phyloP scores from a whole-genome alignment of 2,329 filamentous ascomycete species.

The Beauveria asiatica region DNA sequence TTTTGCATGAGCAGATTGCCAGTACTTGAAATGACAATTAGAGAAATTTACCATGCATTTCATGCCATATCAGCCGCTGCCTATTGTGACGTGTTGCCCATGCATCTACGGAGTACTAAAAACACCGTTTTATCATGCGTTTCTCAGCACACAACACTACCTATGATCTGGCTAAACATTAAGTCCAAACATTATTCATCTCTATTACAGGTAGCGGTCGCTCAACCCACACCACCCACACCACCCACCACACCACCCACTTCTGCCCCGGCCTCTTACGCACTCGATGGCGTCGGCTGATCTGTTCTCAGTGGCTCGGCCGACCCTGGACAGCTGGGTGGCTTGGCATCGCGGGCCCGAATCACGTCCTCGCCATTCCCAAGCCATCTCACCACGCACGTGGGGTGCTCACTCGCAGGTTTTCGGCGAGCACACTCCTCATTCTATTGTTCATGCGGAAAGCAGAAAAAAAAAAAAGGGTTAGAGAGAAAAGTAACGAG shows the following conservation, averaged over 20 bases:
- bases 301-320: neutral
- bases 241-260: neutral
- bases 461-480: no score
- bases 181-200: neutral
- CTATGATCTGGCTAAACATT: no score
- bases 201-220: neutral
- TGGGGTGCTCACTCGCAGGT: neutral
- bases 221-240: neutral
- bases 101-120: no score
- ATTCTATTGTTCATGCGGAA: no score
- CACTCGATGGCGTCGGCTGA: slow-evolving; percentile 7
- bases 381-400: slow-evolving; percentile 2
- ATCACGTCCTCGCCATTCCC: slow-evolving; percentile 9
- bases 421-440: no score
- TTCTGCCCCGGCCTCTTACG: neutral
- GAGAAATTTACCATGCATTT: no score
- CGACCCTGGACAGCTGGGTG: neutral
- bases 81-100: no score
- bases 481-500: no score
- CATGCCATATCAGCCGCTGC: no score
- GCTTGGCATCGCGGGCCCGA: neutral
- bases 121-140: no score
- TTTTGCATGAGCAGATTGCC: neutral
- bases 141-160: no score
- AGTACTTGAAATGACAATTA: no score